phyloP scores from a whole-genome alignment of 179 eudicot genomes.

The Nepenthes alata region DNA sequence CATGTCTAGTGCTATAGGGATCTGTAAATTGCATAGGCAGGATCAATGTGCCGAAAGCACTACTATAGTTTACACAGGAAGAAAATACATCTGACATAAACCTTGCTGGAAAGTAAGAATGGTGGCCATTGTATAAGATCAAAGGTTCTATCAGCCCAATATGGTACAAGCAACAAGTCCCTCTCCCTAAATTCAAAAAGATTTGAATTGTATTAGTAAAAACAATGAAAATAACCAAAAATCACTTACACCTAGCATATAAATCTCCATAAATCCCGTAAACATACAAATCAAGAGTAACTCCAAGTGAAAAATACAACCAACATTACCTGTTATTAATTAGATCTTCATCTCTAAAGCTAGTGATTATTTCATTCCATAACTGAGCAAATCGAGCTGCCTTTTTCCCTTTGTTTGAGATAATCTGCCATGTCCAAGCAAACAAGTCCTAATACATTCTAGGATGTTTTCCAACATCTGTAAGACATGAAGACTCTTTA shows the following conservation, averaged over 20 bases:
- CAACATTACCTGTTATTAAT: constrained; percentile 58
- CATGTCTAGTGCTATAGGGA: constrained; percentile 94
- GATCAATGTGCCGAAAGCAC: neutral
- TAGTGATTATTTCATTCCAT: constrained; percentile 91
- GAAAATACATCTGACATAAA: constrained; percentile 11
- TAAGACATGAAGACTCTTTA: no score
- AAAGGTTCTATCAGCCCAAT: constrained; percentile 90
- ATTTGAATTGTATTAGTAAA: neutral
- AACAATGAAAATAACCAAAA: neutral
- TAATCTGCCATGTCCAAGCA: constrained; percentile 33
- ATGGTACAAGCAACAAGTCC: constrained; percentile 96
- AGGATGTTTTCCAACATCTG: no score
- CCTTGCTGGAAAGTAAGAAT: constrained; percentile 99
- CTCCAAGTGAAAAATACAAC: neutral
- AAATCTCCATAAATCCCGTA: no score
- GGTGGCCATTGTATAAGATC: constrained; percentile 98
- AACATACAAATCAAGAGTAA: neutral
- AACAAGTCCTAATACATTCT: neutral
- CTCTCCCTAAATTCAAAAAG: constrained; percentile 48
- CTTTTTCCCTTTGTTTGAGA: constrained; percentile 63
- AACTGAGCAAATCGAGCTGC: constrained; percentile 96
- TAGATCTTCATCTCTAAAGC: constrained; percentile 96
- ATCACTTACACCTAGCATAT: neutral
- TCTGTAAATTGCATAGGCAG: constrained; percentile 28
- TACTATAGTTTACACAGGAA: neutral